Percentiles rank a stretch among this genome's conserved stretches.
These are phyloP conservation scores for Metroxylon sagu DNA, from an alignment of 176 grass and related monocot species.

Conservation along the genomic window DNA sequence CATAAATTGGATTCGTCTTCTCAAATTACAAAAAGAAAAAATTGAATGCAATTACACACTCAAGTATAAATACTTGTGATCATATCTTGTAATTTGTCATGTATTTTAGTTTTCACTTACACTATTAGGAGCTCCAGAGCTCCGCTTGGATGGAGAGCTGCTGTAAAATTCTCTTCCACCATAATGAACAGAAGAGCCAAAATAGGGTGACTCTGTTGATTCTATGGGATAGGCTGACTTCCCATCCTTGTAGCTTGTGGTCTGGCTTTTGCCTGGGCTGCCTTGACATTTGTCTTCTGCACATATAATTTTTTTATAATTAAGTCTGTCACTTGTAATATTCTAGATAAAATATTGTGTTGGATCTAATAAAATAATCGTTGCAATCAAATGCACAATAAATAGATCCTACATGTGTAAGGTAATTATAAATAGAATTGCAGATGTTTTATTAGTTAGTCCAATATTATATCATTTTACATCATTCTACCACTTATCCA, in stretches of 20 bases:
- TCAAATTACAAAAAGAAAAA: background rate
- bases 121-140: constrained; percentile 23
- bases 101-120: constrained; percentile 14
- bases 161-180: constrained; percentile 82
- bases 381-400: too few relatives aligned
- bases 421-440: too few relatives aligned
- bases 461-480: too few relatives aligned
- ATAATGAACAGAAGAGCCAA: constrained; percentile 79
- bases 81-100: background rate
- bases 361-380: background rate
- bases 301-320: constrained; percentile 1
- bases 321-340: background rate
- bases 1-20: constrained; percentile 1
- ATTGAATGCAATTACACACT: background rate
- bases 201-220: constrained; percentile 49
- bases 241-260: constrained; percentile 29
- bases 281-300: constrained; percentile 54
- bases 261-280: constrained; percentile 32
- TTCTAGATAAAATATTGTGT: background rate
- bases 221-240: constrained; percentile 30
- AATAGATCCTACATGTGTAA: too few relatives aligned
- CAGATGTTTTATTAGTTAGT: too few relatives aligned
- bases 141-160: constrained; percentile 34
- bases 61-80: constrained; percentile 16
- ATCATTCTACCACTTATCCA: too few relatives aligned